phyloP scores from a whole-genome alignment of 768 basidiomycete genomes.

The Cystobasidium ongulense region DNA sequence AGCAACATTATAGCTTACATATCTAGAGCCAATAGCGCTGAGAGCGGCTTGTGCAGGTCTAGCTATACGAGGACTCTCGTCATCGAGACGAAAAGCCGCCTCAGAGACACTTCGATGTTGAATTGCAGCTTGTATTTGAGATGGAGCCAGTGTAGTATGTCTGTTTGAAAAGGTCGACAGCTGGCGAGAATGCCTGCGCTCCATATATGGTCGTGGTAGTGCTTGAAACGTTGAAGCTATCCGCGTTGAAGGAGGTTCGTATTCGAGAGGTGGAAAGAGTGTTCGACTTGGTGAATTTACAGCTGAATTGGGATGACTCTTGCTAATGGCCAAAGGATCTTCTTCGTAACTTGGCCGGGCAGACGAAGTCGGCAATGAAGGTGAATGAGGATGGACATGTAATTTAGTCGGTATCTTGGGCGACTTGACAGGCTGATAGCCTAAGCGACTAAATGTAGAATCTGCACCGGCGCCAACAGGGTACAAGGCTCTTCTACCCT shows the following conservation, averaged over 20 bases:
- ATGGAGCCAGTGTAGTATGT: neutral
- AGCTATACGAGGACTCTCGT: neutral
- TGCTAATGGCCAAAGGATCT: neutral
- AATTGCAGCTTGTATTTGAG: constrained; percentile 5
- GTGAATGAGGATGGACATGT: neutral
- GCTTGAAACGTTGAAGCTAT: neutral
- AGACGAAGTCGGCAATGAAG: neutral
- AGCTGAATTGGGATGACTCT: neutral
- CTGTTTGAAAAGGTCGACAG: neutral
- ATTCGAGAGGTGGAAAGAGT: neutral
- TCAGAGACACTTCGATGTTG: constrained; percentile 20
- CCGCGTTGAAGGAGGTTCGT: neutral
- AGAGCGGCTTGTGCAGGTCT: neutral
- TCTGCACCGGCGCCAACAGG: neutral
- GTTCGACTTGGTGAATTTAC: neutral
- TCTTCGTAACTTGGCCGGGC: neutral
- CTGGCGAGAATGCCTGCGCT: neutral
- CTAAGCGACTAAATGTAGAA: neutral
- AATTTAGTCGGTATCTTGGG: neutral
- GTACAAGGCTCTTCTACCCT: too few species aligned
- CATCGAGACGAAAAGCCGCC: neutral
- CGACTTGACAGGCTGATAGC: neutral
- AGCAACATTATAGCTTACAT: neutral
- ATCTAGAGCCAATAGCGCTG: neutral
- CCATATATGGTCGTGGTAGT: too few species aligned